Conservation (phyloP, 2,329 filamentous ascomycete genomes). For the Aspergillus amoenus region DNA sequence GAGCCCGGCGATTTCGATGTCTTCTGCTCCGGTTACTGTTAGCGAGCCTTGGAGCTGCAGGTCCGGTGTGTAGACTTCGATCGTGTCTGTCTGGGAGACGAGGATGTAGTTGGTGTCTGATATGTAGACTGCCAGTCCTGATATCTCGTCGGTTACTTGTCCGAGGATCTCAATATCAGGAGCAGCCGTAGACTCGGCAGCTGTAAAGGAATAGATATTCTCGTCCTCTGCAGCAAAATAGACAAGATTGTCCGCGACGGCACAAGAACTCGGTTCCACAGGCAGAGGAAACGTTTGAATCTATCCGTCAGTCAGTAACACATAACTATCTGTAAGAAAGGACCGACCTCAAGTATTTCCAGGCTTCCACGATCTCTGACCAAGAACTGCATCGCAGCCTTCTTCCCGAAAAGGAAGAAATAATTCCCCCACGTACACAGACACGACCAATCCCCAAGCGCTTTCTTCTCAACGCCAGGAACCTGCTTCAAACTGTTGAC, state of each 20-base stretch:
- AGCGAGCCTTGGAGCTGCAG: slow-evolving; percentile 40
- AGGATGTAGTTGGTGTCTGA: slow-evolving; percentile 43
- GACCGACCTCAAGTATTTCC: slow-evolving; percentile 4
- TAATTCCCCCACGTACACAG: slow-evolving; percentile 5
- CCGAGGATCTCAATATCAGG: slow-evolving; percentile 41
- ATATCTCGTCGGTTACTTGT: background rate
- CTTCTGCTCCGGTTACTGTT: slow-evolving; percentile 37
- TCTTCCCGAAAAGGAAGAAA: slow-evolving; percentile 11
- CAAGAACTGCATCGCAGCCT: slow-evolving; percentile 7
- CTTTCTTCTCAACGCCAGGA: background rate
- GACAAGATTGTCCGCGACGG: slow-evolving; percentile 39
- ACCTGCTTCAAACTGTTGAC: slow-evolving; percentile 1
- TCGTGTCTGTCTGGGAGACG: slow-evolving; percentile 38
- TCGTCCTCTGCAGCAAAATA: slow-evolving; percentile 17
- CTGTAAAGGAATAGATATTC: slow-evolving; percentile 28
- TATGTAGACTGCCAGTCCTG: slow-evolving; percentile 45
- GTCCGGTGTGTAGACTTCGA: slow-evolving; percentile 42
- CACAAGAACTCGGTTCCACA: slow-evolving; percentile 47
- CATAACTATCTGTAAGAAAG: background rate
- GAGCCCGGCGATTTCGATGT: slow-evolving; percentile 46
- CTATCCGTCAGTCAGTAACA: background rate
- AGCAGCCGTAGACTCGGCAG: slow-evolving; percentile 39
- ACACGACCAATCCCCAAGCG: slow-evolving; percentile 8
- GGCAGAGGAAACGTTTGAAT: slow-evolving; percentile 44
- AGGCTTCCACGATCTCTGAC: background rate